These are phyloP conservation scores for Vigna angularis DNA, from an alignment of 306 rosid species.

Conservation along the genomic window DNA sequence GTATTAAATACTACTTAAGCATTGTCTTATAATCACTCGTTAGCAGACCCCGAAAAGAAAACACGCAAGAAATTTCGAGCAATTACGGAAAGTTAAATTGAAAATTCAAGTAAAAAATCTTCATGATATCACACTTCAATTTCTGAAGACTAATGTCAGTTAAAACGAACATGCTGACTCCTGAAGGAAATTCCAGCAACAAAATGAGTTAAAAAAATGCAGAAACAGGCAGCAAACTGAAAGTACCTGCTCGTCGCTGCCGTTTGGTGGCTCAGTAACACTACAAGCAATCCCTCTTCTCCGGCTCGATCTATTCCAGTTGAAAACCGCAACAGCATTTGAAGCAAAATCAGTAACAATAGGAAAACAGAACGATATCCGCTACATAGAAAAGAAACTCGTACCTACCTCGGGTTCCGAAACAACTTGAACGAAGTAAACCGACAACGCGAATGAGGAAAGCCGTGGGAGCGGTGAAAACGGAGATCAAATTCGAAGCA, in stretches of 20 bases:
- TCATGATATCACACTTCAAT: neutral
- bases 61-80: constrained; percentile 31
- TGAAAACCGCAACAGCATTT: constrained; percentile 15
- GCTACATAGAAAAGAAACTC: neutral
- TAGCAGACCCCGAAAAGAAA: neutral
- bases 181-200: neutral
- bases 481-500: constrained; percentile 64
- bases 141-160: neutral
- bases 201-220: neutral
- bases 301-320: constrained; percentile 41
- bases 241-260: constrained; percentile 71
- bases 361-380: neutral
- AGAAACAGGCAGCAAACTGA: constrained; percentile 6
- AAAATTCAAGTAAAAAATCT: neutral
- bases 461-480: constrained; percentile 53
- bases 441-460: constrained; percentile 44
- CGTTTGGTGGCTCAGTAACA: constrained; percentile 64
- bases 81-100: neutral
- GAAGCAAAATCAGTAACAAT: constrained; percentile 19
- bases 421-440: constrained; percentile 47
- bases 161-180: constrained; percentile 26
- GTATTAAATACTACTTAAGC: neutral
- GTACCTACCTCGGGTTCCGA: constrained; percentile 68
- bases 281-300: constrained; percentile 67
- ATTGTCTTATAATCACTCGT: neutral